Evolutionary conservation across 2,329 filamentous ascomycete species (phyloP).

Genomic region (Ascocoryne sarcoides): DNA sequence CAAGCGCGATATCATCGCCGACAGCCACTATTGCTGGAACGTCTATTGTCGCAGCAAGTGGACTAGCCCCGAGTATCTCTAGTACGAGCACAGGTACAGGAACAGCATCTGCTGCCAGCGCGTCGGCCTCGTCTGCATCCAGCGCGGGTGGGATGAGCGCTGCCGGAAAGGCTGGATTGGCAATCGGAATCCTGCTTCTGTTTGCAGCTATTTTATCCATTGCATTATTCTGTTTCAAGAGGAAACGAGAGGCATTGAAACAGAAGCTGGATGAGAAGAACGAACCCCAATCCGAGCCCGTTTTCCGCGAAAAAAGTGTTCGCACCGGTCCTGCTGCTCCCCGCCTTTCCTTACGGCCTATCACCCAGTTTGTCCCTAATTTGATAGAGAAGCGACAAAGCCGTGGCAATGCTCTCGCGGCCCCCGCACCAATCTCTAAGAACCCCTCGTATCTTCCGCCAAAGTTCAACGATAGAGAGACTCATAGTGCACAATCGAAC

Average conservation of each 20-base stretch:
- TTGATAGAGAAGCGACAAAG: constrained; percentile 45
- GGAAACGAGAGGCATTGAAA: constrained; percentile 54
- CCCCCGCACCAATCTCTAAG: constrained; percentile 17
- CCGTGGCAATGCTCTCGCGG: constrained; percentile 37
- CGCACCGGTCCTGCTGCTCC: constrained; percentile 48
- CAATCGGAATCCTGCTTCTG: constrained; percentile 68
- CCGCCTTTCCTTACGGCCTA: constrained; percentile 73
- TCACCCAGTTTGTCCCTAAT: constrained; percentile 74
- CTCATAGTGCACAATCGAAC: constrained; percentile 33
- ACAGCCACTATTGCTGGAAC: constrained; percentile 11
- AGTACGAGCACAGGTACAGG: constrained; percentile 3
- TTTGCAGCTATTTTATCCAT: constrained; percentile 58
- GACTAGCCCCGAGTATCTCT: background rate
- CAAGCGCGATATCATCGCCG: constrained; percentile 13
- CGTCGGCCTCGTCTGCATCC: constrained; percentile 8
- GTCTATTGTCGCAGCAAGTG: constrained; percentile 10
- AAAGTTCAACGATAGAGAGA: background rate
- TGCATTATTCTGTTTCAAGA: constrained; percentile 62
- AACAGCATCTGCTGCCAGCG: constrained; percentile 1
- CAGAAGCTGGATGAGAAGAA: constrained; percentile 58
- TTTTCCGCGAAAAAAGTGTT: constrained; percentile 1
- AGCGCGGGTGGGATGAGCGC: constrained; percentile 28
- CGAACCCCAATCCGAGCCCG: constrained; percentile 4
- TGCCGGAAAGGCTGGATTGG: constrained; percentile 64
- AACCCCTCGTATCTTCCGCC: constrained; percentile 27